Evolutionary conservation across 2,329 filamentous ascomycete genomes (phyloP).

Genomic region (Colletotrichum sansevieriae): DNA sequence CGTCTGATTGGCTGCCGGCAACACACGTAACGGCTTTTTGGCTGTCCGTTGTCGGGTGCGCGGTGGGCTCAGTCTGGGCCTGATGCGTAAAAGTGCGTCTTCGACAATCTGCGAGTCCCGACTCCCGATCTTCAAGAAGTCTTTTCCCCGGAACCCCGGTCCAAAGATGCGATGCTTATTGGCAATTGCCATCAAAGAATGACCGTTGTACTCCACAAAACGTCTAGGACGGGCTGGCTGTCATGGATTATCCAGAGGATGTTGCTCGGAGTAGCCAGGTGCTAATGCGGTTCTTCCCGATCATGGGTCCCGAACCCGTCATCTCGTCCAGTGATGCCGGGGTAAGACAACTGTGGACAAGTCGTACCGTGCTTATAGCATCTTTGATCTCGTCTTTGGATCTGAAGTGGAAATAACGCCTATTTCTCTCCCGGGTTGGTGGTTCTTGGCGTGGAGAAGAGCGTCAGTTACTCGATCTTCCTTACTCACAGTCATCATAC

Average conservation of each 20-base stretch:
- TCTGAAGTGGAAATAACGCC: slow-evolving; percentile 27
- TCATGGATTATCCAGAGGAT: slow-evolving; percentile 42
- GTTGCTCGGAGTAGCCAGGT: slow-evolving; percentile 37
- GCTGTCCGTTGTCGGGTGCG: slow-evolving; percentile 20
- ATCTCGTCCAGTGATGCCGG: slow-evolving; percentile 38
- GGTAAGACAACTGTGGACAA: slow-evolving; percentile 35
- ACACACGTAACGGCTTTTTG: slow-evolving; percentile 18
- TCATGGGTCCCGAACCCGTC: slow-evolving; percentile 41
- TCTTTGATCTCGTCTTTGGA: slow-evolving; percentile 14
- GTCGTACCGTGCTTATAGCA: slow-evolving; percentile 23
- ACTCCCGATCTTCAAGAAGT: slow-evolving; percentile 37
- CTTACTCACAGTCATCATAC: background rate
- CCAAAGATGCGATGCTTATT: slow-evolving; percentile 31
- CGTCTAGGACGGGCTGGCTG: slow-evolving; percentile 22
- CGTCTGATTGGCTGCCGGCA: slow-evolving; percentile 34
- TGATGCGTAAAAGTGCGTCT: slow-evolving; percentile 37
- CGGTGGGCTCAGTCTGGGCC: slow-evolving; percentile 30
- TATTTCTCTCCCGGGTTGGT: slow-evolving; percentile 9
- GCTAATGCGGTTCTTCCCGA: slow-evolving; percentile 42
- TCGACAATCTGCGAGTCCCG: slow-evolving; percentile 39
- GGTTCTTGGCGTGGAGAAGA: slow-evolving; percentile 19
- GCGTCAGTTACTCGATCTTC: background rate
- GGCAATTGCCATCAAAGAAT: slow-evolving; percentile 29
- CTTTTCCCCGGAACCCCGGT: slow-evolving; percentile 36
- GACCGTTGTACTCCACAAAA: slow-evolving; percentile 29